A percentile compares a stretch with the other conserved stretches of the same genome.
Conservation (phyloP, 2,329 filamentous ascomycete genomes). For the Lachnellula subtilissima region DNA sequence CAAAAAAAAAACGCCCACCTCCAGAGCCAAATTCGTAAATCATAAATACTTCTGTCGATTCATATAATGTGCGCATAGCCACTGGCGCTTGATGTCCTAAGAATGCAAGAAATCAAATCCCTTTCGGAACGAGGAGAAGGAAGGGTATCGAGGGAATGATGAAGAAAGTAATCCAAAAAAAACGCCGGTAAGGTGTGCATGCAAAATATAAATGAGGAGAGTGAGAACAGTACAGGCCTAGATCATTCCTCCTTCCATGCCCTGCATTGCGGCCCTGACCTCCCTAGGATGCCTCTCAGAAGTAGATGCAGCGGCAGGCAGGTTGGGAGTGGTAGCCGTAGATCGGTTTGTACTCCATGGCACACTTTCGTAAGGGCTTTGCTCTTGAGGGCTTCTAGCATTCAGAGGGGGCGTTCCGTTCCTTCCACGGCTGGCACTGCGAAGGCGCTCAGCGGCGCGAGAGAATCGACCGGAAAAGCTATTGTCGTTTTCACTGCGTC, state of each 20-base stretch:
- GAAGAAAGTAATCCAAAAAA: constrained; percentile 12
- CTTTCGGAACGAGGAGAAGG: neutral
- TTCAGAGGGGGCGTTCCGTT: constrained; percentile 31
- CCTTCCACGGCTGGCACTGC: constrained; percentile 53
- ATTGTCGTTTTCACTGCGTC: constrained; percentile 49
- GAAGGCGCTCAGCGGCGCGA: constrained; percentile 55
- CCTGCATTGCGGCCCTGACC: constrained; percentile 26
- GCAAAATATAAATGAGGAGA: neutral
- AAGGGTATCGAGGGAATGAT: constrained; percentile 15
- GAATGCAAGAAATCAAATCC: constrained; percentile 3
- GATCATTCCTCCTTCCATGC: constrained; percentile 33
- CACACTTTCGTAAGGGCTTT: constrained; percentile 31
- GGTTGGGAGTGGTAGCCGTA: constrained; percentile 7
- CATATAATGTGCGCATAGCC: too few relatives aligned
- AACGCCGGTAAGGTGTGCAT: constrained; percentile 2
- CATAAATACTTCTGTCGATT: constrained; percentile 8
- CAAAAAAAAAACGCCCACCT: neutral
- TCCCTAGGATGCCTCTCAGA: constrained; percentile 31
- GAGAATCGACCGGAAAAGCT: constrained; percentile 50
- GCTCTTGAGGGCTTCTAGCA: constrained; percentile 23
- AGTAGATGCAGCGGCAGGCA: neutral
- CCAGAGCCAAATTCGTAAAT: constrained; percentile 11
- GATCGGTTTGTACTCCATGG: constrained; percentile 19
- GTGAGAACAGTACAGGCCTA: constrained; percentile 8
- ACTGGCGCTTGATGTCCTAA: neutral